Base-by-base conservation (phyloP, 768 basidiomycete genomes). In the Amanita jacksonii region DNA sequence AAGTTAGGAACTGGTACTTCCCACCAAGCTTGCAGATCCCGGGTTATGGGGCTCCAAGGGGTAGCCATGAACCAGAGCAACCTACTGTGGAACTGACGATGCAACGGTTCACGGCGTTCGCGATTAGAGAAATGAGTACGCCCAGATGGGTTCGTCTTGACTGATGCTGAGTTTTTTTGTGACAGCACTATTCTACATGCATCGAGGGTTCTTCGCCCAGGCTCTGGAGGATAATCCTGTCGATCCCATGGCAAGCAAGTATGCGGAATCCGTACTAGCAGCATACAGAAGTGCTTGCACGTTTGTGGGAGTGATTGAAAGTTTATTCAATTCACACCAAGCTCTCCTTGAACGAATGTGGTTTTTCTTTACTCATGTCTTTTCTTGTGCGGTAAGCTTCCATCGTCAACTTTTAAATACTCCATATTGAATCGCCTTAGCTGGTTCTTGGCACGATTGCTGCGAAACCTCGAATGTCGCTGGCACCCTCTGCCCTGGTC, bases 291-390 rank as follows among this genome's bases (percentile, higher is more conserved):
- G 79, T 48, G 80, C 81, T 18, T 79, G 77, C 46, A 70, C 79
- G 9, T 81, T 79, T 54, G 75, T 83, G 22, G 80, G 78, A 10
- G 61, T 81, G 50, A 70, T 80, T 38, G 72, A 75, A 48, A 81
- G 77, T 52, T 58, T 80, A 40, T 77, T 74, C 55, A 77, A 78
- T 44, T 79, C 80, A 52, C 73, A 81, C 45, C 78, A 80, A 18
- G 64, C 58, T n/a, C 60, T 83, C 44, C 79, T 78, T 9, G 79
- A 81, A 53, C 69, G 82, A 30, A 74, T 78, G 73, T 82, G 79
- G 77, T 83, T 84, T 58, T 58, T 79, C 39, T 79, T 81, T 48
- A 80, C 78, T 6, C 80, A 84, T 55, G 79, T 81, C 2, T 83
- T 82, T 57, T 83, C 78, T 4, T 82, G 80, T 54, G 69, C 78